These are phyloP conservation scores for Aspergillus candidus DNA, from an alignment of 2,329 filamentous ascomycete species.

Conservation along the genomic window DNA sequence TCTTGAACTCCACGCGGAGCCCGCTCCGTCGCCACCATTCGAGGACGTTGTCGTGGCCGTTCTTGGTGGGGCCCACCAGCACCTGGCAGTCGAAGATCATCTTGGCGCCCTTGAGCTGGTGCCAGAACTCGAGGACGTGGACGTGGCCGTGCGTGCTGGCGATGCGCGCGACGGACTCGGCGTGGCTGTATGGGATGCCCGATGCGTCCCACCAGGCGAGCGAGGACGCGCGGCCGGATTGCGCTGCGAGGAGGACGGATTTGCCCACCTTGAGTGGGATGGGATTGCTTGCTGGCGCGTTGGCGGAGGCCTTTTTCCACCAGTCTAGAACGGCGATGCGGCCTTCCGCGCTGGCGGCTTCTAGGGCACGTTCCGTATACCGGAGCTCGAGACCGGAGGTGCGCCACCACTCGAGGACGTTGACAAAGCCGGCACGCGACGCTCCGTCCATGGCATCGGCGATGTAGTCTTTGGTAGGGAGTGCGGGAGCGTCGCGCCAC, in stretches of 20 bases:
- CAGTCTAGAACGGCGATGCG: constrained; percentile 83
- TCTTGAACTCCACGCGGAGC: constrained; percentile 82
- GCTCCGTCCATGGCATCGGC: constrained; percentile 81
- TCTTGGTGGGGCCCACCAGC: constrained; percentile 78
- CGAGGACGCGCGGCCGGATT: constrained; percentile 70
- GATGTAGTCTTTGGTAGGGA: constrained; percentile 81
- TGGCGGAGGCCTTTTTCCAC: constrained; percentile 71
- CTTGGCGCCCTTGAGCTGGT: constrained; percentile 64
- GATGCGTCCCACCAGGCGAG: constrained; percentile 85
- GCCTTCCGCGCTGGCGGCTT: constrained; percentile 78
- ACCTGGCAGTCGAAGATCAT: constrained; percentile 79
- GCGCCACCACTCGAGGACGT: constrained; percentile 89
- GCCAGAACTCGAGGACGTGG: constrained; percentile 76
- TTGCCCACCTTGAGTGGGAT: constrained; percentile 72
- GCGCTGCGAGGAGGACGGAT: constrained; percentile 74
- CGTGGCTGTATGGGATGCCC: constrained; percentile 70
- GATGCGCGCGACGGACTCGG: constrained; percentile 75
- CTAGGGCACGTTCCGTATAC: constrained; percentile 80
- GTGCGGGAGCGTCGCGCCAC: constrained; percentile 79
- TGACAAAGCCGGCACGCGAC: constrained; percentile 75
- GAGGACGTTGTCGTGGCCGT: constrained; percentile 74
- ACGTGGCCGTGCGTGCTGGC: constrained; percentile 82
- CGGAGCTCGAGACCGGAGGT: constrained; percentile 70
- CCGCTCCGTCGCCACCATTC: constrained; percentile 82
- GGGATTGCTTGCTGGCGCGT: constrained; percentile 48